Evolutionary conservation across 1,284 basidiomycete species (phyloP).

Genomic region (Xerocomus nothofagi): DNA sequence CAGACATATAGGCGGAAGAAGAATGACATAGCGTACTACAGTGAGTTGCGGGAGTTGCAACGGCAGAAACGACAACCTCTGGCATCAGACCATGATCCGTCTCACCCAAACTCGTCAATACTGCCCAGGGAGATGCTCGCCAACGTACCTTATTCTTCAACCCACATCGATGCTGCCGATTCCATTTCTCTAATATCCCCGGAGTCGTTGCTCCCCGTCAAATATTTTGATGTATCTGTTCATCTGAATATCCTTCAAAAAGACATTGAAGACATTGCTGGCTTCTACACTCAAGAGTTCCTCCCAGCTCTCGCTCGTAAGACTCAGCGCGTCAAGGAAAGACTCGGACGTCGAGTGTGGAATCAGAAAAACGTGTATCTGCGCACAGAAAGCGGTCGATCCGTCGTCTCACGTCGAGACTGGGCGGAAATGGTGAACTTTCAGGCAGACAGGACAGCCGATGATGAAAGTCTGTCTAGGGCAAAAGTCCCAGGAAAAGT

Average conservation of each 20-base stretch:
- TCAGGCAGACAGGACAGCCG: constrained; percentile 1
- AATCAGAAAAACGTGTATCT: constrained; percentile 55
- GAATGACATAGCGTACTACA: constrained; percentile 46
- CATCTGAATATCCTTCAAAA: constrained; percentile 56
- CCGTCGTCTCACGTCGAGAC: constrained; percentile 31
- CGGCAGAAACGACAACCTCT: constrained; percentile 25
- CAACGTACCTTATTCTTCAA: constrained; percentile 27
- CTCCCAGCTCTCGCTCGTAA: constrained; percentile 50
- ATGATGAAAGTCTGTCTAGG: constrained; percentile 1
- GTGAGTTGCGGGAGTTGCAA: constrained; percentile 28
- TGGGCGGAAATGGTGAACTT: constrained; percentile 44
- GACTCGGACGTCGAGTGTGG: constrained; percentile 71
- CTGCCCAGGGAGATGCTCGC: not conserved
- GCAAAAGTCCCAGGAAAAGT: not conserved
- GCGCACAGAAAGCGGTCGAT: constrained; percentile 31
- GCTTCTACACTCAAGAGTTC: constrained; percentile 42
- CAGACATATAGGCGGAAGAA: constrained; percentile 47
- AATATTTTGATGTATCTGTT: constrained; percentile 51
- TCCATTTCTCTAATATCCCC: constrained; percentile 3
- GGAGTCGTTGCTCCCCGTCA: constrained; percentile 25
- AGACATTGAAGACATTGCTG: constrained; percentile 50
- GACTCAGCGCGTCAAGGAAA: constrained; percentile 62
- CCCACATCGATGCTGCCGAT: constrained; percentile 37
- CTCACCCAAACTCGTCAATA: constrained; percentile 3
- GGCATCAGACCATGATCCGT: constrained; percentile 26